Evolutionary conservation across 1,284 basidiomycete species (phyloP).

Genomic region (Boletus smithii): DNA sequence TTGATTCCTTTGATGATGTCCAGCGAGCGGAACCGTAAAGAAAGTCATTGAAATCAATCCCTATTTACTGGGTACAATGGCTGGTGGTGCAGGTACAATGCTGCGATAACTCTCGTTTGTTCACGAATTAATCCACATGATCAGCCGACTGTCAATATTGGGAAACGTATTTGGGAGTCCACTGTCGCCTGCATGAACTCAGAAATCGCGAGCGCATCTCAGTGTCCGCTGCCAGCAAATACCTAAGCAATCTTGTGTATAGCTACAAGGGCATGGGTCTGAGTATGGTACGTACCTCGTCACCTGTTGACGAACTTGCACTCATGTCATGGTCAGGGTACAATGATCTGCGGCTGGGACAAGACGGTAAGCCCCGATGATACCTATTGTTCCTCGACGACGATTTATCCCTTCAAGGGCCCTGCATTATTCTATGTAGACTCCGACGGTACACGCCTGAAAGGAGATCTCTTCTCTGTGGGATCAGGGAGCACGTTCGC

Average conservation of each 20-base stretch:
- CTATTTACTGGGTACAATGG: constrained; percentile 98
- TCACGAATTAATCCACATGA: constrained; percentile 6
- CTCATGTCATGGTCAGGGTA: constrained; percentile 59
- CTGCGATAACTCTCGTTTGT: constrained; percentile 3
- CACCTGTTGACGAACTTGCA: not conserved
- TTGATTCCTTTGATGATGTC: constrained; percentile 3
- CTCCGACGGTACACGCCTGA: constrained; percentile 92
- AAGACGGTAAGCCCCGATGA: constrained; percentile 71
- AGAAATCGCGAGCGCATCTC: constrained; percentile 97
- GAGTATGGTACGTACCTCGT: constrained; percentile 75
- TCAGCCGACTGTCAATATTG: constrained; percentile 91
- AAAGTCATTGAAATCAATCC: constrained; percentile 99
- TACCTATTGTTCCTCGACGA: constrained; percentile 1
- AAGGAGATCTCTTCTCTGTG: constrained; percentile 96
- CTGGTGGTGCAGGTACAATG: constrained; percentile 87
- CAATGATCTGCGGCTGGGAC: constrained; percentile 99
- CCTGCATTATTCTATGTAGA: constrained; percentile 99
- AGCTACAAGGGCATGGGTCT: constrained; percentile 99
- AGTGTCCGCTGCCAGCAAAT: constrained; percentile 97
- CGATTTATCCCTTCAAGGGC: constrained; percentile 48
- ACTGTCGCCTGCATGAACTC: constrained; percentile 95
- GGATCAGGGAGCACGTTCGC: constrained; percentile 98
- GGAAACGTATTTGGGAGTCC: constrained; percentile 99
- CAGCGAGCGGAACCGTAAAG: constrained; percentile 93
- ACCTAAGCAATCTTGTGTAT: constrained; percentile 96